A percentile compares a stretch with the other conserved stretches of the same genome.
Evolutionary conservation across 441 rosid genomes (phyloP).

Genomic region (Pelargonium fulgidum): DNA sequence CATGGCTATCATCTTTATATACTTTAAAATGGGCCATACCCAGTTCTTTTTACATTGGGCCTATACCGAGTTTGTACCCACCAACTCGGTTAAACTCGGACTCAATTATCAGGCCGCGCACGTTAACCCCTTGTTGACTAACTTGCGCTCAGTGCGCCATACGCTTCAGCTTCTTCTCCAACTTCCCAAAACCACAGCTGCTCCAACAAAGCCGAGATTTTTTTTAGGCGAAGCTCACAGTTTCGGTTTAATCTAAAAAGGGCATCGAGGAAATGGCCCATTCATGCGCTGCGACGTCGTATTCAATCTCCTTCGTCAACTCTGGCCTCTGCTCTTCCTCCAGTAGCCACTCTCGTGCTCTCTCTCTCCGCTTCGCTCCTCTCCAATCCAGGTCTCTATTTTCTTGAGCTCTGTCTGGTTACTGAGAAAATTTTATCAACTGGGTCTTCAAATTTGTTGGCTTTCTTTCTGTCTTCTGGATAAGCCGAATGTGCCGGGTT

Average conservation of each 20-base stretch:
- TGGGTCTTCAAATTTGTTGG: not conserved
- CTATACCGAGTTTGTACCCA: not conserved
- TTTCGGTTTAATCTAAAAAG: too few relatives aligned
- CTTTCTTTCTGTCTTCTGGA: not conserved
- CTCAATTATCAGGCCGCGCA: slow-evolving; percentile 1
- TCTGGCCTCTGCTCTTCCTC: not conserved
- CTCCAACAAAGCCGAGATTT: not conserved
- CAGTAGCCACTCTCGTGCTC: slow-evolving; percentile 5
- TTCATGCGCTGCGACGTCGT: slow-evolving; percentile 5
- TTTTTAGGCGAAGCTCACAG: not conserved
- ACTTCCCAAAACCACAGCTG: not conserved
- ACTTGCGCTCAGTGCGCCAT: not conserved
- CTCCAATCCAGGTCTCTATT: not conserved
- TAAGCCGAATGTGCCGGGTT: not conserved
- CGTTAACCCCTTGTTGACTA: not conserved
- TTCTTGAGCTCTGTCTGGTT: not conserved
- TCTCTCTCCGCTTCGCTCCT: not conserved
- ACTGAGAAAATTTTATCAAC: not conserved
- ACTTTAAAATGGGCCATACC: too few relatives aligned
- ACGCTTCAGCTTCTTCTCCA: not conserved
- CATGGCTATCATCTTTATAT: too few relatives aligned
- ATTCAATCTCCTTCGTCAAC: slow-evolving; percentile 1
- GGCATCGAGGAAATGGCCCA: not conserved
- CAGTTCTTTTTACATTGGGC: not conserved
- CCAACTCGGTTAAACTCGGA: not conserved